Base-by-base conservation (phyloP, 345 rosid genomes). In the Eutrema japonicum region DNA sequence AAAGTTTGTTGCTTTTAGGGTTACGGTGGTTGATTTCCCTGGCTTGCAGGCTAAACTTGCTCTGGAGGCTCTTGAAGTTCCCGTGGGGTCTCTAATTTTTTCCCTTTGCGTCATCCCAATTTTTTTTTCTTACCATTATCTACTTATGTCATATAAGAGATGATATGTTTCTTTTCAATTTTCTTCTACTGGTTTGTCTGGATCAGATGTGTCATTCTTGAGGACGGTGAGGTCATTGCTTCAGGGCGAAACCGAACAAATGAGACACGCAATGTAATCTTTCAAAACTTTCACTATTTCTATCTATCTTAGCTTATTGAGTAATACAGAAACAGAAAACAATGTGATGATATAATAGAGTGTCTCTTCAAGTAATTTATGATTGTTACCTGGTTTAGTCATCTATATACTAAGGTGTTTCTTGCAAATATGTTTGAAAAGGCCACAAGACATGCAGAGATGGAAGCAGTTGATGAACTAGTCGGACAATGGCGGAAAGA, bases 371-470 rank as follows among this genome's bases (percentile, higher is more conserved):
- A 26, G 38, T 30, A 46, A 6, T 46, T 2, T n/a, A 14, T 56
- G 30, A 14, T 61, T 33, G 30, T 72, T 45, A 64, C 46, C 22
- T 46, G 47, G 56, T 70, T n/a, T 47, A 4, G 26, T 70, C 52
- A 56, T 33, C 38, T 46, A 46, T 11, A 8, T 30, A 14, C 7
- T 38, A 16, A 51, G 14, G 6, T 5, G 14, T 37, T 47, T 38
- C 26, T 37, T 36, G 26, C 42, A 18, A 8, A 37, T 46, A 32
- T 32, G 46, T 68, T 35, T 47, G 65, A 18, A 47, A 37, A 89
- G 91, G 99, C 96, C 36, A 83, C 93, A 30, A 92, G 92, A 79
- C 96, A 95, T 85, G 97, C 96, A 8, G 97, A 92, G 84, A 95
- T 90, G 96, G 97, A 95, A 72, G 96, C 94, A 59, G 82, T 85